Base-by-base conservation (phyloP, 2,329 filamentous ascomycete genomes). In the Trichoderma gracile region DNA sequence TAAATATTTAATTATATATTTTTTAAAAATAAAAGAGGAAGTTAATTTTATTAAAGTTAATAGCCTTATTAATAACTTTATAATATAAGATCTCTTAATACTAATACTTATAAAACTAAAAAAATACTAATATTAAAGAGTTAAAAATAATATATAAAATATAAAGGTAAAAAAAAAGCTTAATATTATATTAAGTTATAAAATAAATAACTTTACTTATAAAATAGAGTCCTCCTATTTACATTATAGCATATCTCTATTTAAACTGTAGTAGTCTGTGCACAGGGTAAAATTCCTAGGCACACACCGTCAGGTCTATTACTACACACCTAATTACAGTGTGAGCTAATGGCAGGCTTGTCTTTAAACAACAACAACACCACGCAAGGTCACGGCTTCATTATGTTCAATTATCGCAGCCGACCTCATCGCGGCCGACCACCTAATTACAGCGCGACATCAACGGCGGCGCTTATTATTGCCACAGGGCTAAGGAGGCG, bases 111-210 rank as follows among this genome's bases (percentile, higher is more conserved):
- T 61, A 61, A 19, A 15, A 50, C 25, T 52, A 40, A 38, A 61
- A n/a, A 61, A 21, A 46, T 49, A 52, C 8, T 17, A 61, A 61
- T 61, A 61, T 61, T 52, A 40, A 61, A n/a, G 3, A n/a, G 45
- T 49, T 61, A 40, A 50, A 61, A 45, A 23, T 47, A 40, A 40
- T 50, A 52, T 8, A 9, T 30, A 30, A 30, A 9, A 30, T 30
- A 30, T 30, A 30, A 30, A 30, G 8, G 27, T 8, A 61, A 27
- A 7, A 17, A 27, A 61, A 61, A n/a, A 61, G 46, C 25, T 61
- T 61, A 61, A 61, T 61, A 50, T 50, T 50, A 61, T 50, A 52
- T 5, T 61, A n/a, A 4, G 6, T 9, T 21, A 23, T 50, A 52
- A 50, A 61, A 19, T 40, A 19, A 21, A 40, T 21, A 23, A 61